A percentile compares a stretch with the other conserved stretches of the same genome.
phyloP scores from a whole-genome alignment of 2,329 filamentous ascomycete genomes.

The Purpureocillium lavendulum region DNA sequence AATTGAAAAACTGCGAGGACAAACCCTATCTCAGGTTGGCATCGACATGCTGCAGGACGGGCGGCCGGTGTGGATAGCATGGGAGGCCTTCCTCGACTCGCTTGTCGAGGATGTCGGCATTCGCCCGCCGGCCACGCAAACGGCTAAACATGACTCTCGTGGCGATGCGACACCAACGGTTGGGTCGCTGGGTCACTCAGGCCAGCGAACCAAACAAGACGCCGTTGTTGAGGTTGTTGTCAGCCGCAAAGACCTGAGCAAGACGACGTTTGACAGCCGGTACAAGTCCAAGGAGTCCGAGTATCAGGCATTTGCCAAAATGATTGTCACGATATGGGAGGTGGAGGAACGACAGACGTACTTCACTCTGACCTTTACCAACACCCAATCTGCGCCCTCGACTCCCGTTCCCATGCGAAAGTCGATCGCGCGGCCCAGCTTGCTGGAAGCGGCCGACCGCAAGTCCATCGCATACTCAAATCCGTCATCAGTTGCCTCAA shows the following conservation, averaged over 20 bases:
- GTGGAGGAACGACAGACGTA: conserved; percentile 59
- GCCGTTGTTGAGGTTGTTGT: conserved; percentile 62
- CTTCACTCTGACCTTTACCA: conserved; percentile 70
- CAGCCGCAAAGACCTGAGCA: conserved; percentile 36
- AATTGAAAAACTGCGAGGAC: conserved; percentile 54
- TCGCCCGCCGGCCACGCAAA: conserved; percentile 14
- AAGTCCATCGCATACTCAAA: conserved; percentile 35
- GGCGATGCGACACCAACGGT: conserved; percentile 30
- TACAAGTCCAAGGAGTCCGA: conserved; percentile 26
- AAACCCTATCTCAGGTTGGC: conserved; percentile 60
- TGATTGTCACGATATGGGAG: conserved; percentile 70
- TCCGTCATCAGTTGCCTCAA: conserved; percentile 37
- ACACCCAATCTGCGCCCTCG: conserved; percentile 34
- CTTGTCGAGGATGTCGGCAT: conserved; percentile 35
- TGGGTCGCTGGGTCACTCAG: conserved; percentile 12
- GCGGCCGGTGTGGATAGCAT: conserved; percentile 47
- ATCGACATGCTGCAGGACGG: conserved; percentile 67
- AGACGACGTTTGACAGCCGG: conserved; percentile 25
- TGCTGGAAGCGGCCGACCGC: conserved; percentile 37
- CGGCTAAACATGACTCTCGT: conserved; percentile 10
- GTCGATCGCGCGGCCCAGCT: conserved; percentile 27
- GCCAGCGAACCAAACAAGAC: conserved; percentile 38
- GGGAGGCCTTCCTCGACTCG: conserved; percentile 50
- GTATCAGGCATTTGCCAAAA: conserved; percentile 52
- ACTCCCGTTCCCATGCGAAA: conserved; percentile 25